Percentiles rank a stretch among this genome's conserved stretches.
phyloP scores from a whole-genome alignment of 345 rosid genomes.

The Sapria himalayana region DNA sequence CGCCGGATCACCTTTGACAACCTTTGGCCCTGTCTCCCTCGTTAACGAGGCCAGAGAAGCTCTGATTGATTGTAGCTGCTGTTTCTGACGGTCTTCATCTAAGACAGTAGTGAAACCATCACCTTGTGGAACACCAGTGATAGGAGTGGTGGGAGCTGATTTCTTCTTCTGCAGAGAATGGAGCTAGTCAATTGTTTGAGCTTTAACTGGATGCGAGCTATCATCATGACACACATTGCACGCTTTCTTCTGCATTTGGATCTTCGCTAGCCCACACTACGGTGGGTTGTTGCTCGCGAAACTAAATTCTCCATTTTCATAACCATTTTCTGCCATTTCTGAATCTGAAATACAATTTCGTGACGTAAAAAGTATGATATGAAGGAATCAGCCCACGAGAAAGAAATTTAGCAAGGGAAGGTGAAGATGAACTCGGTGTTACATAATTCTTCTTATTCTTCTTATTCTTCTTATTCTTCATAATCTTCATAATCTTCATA shows the following conservation, averaged over 20 bases:
- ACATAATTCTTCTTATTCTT: too few species aligned
- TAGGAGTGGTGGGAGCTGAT: conserved; percentile 70
- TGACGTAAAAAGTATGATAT: too few species aligned
- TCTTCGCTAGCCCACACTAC: conserved; percentile 24
- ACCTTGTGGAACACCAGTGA: conserved; percentile 17
- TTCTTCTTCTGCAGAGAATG: conserved; percentile 77
- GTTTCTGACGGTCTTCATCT: conserved; percentile 61
- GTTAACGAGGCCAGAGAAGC: conserved; percentile 90
- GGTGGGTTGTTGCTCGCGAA: conserved; percentile 16
- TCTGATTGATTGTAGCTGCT: conserved; percentile 93
- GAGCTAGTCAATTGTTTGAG: conserved; percentile 75
- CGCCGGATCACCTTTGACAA: conserved; percentile 75
- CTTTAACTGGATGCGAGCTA: conserved; percentile 57
- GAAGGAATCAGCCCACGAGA: too few species aligned
- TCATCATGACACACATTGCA: conserved; percentile 47
- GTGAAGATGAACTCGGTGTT: too few species aligned
- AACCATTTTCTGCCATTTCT: conserved; percentile 20
- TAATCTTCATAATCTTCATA: too few species aligned
- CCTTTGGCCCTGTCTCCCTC: conserved; percentile 74
- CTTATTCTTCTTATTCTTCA: too few species aligned
- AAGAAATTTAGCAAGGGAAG: too few species aligned
- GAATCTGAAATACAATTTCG: too few species aligned
- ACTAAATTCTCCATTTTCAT: conserved; percentile 18
- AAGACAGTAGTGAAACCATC: conserved; percentile 22
- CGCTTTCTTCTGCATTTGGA: conserved; percentile 19